Conservation (phyloP, 208 protist genomes). For the Wallacemonas sp. region DNA sequence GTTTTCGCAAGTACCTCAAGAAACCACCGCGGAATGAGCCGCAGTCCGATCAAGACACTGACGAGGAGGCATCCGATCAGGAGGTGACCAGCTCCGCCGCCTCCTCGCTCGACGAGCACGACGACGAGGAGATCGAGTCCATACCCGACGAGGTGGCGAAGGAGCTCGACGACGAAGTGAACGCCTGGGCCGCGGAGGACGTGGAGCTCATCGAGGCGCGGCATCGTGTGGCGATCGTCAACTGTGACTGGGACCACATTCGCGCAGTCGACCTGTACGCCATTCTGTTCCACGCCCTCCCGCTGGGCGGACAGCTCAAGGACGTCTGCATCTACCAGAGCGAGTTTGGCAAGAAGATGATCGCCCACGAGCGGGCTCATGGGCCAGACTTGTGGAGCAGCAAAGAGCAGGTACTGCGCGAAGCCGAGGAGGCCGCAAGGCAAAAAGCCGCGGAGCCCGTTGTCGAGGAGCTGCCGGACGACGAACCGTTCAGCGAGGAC, state of each 20-base stretch:
- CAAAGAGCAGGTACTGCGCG: neutral
- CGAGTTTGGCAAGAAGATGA: constrained; percentile 93
- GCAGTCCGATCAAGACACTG: neutral
- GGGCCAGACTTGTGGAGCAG: constrained; percentile 84
- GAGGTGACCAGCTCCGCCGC: constrained; percentile 9
- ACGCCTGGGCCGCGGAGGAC: constrained; percentile 66
- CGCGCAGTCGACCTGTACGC: constrained; percentile 93
- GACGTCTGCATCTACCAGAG: constrained; percentile 94
- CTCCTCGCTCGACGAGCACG: constrained; percentile 1
- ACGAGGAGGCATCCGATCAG: constrained; percentile 34
- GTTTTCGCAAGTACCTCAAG: constrained; percentile 70
- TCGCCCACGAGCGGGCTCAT: constrained; percentile 80
- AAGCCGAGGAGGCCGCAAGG: constrained; percentile 1
- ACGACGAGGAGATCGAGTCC: constrained; percentile 22
- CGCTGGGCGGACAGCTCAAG: constrained; percentile 88
- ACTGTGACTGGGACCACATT: constrained; percentile 97
- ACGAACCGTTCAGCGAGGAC: constrained; percentile 21
- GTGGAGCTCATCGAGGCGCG: constrained; percentile 77
- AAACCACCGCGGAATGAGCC: neutral
- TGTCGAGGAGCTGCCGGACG: constrained; percentile 38
- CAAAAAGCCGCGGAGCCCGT: constrained; percentile 11
- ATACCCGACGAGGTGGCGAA: constrained; percentile 19
- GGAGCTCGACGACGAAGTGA: constrained; percentile 61
- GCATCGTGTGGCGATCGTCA: constrained; percentile 92
- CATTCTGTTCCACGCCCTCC: constrained; percentile 95